Conservation (phyloP, 2,329 filamentous ascomycete genomes). For the Thelonectria olida region DNA sequence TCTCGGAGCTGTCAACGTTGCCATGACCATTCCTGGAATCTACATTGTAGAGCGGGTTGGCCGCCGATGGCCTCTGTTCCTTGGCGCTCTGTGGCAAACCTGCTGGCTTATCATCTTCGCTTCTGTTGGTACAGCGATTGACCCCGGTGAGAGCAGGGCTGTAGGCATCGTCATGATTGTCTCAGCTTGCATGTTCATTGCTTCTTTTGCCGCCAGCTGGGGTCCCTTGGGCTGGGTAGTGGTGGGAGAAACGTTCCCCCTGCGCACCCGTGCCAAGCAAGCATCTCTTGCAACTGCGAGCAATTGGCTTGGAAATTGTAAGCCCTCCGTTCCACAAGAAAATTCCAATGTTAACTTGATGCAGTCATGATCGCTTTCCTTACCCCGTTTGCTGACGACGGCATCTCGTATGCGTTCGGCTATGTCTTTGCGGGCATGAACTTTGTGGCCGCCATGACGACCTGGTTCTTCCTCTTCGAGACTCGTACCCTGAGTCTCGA, state of each 20-base stretch:
- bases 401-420: conserved; percentile 70
- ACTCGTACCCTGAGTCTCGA: conserved; percentile 72
- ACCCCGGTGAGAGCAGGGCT: conserved; percentile 52
- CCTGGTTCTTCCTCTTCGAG: conserved; percentile 78
- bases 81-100: conserved; percentile 73
- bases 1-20: conserved; percentile 72
- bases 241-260: conserved; percentile 71
- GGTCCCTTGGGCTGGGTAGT: conserved; percentile 75
- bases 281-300: conserved; percentile 60
- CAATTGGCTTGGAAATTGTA: conserved; percentile 69
- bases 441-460: conserved; percentile 63
- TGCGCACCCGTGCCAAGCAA: conserved; percentile 62
- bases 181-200: conserved; percentile 75
- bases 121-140: conserved; percentile 58
- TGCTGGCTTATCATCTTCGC: conserved; percentile 72
- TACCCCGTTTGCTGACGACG: conserved; percentile 70
- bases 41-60: conserved; percentile 74
- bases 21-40: conserved; percentile 70
- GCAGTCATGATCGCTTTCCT: conserved; percentile 72
- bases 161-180: conserved; percentile 75
- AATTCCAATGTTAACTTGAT: conserved; percentile 17
- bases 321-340: neutral
- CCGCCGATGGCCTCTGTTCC: conserved; percentile 70
- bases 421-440: conserved; percentile 74
- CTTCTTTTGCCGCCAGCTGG: conserved; percentile 74